Conservation (phyloP, 306 rosid species). For the cucumber (Cucumis sativus) region Cucumber_9930_V3 NC_026657.2:38338001-38338500, state of each 20-base stretch:
- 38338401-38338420: slow-evolving; percentile 33
- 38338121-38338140: slow-evolving; percentile 29
- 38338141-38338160: slow-evolving; percentile 3
- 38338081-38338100: slow-evolving; percentile 56
- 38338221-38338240: background rate
- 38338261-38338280: too few species aligned
- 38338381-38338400: slow-evolving; percentile 31
- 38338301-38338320: too few species aligned
- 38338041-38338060: slow-evolving; percentile 71
- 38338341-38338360: too few species aligned
- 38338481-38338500: slow-evolving; percentile 39
- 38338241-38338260: too few species aligned
- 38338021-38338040: slow-evolving; percentile 21
- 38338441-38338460: slow-evolving; percentile 36
- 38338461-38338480: slow-evolving; percentile 22
- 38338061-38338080: slow-evolving; percentile 63
- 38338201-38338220: background rate
- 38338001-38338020: background rate
- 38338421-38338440: slow-evolving; percentile 26
- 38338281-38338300: too few species aligned
- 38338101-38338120: slow-evolving; percentile 32
- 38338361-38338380: background rate
- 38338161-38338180: background rate
- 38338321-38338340: too few species aligned
- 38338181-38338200: background rate